Evolutionary conservation across 352 stramenopile genomes (phyloP), one percentile per base, ranked within the genome.

Genomic region (Globisporangium nunn): DNA sequence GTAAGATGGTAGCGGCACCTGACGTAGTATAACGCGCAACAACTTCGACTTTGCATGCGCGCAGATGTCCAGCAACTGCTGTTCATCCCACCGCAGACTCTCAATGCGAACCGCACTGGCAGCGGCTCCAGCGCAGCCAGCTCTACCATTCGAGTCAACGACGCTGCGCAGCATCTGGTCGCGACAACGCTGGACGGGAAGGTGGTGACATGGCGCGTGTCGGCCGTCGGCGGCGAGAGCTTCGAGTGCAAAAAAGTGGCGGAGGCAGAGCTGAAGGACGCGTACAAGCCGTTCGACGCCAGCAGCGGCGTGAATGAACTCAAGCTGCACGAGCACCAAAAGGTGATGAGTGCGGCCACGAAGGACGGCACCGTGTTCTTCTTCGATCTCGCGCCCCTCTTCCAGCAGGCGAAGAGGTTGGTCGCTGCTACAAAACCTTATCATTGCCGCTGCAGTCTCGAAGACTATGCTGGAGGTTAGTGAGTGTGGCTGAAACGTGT

Each of bases 361-460:
- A 83, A 75, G 35, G 82, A 91, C 40, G 82, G 82, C n/a, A 78
- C 71, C 0, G 66, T 84, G 8, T 90, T 80, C 60, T 81, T 91
- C 45, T 84, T 88, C 43, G 78, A 92, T 30, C 61, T 87, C 29
- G 63, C 71, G 0, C 71, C 71, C 12, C 47, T 91, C 29, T 58
- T 79, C 4, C 64, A 70, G 8, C 72, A 83, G 37, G 83, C 73
- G 48, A 85, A 81, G 51, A 62, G 70, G 71, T 87, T 31, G 70
- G 33, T 28, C 23, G 2, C 7, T 31, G 33, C 37, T 23, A 23
- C 23, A 23, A 23, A 23, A 23, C 23, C 23, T 23, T 23, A 23
- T 23, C 23, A 23, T 23, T 23, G 0, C 23, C 23, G 15, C 14
- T 45, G 41, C 59, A 15, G 33, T 33, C 12, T n/a, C 12, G 28